These are phyloP conservation scores for Fraxinus angustifolia DNA, from an alignment of 305 asterid species.

Conservation along the genomic window DNA sequence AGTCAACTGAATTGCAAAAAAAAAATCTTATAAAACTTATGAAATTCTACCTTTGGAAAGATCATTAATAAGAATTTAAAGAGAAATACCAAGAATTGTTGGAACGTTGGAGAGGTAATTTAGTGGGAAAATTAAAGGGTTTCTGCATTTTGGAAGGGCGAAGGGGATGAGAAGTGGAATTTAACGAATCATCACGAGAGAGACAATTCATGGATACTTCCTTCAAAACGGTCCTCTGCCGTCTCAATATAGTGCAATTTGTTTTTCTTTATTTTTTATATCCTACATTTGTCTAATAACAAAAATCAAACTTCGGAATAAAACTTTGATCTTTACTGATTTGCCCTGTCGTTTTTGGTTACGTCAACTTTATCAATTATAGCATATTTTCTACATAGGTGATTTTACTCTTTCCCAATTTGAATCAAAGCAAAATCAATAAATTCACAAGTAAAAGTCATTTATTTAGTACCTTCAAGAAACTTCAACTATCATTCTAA, in stretches of 20 bases:
- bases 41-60: slow-evolving; percentile 15
- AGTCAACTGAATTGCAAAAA: slow-evolving; percentile 23
- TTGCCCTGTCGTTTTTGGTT: background rate
- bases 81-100: background rate
- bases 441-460: background rate
- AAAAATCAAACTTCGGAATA: background rate
- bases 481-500: background rate
- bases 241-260: background rate
- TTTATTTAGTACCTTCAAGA: background rate
- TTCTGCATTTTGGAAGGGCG: background rate
- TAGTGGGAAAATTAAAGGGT: background rate
- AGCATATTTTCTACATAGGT: background rate
- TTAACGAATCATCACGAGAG: background rate
- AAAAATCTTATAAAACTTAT: slow-evolving; percentile 17
- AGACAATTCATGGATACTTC: background rate
- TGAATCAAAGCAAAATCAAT: background rate
- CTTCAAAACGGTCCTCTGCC: background rate
- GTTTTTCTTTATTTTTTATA: background rate
- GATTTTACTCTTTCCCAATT: background rate
- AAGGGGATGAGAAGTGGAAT: slow-evolving; percentile 3
- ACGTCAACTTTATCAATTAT: background rate
- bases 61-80: background rate
- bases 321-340: background rate
- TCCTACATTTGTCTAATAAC: background rate
- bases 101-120: background rate